Percentiles rank a stretch among this genome's conserved stretches.
These are phyloP conservation scores for Trichoderma reesei DNA, from an alignment of 495 filamentous ascomycete genomes.

Conservation along the genomic window DNA sequence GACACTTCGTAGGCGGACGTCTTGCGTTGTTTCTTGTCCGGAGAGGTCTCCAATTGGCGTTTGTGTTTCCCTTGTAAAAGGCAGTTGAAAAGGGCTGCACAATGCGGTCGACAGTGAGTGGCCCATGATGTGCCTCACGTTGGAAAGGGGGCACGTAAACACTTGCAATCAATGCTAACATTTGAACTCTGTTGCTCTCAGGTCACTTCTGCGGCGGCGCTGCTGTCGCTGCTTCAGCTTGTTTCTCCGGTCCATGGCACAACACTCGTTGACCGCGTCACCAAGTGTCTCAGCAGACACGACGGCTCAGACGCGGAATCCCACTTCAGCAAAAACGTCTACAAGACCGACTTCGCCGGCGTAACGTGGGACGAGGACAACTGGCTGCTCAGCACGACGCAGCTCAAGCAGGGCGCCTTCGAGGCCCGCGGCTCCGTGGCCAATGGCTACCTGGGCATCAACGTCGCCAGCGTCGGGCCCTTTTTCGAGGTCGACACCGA, in stretches of 20 bases:
- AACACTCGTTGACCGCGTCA: background rate
- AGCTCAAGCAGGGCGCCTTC: conserved; percentile 49
- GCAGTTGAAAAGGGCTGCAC: background rate
- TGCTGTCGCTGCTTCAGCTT: conserved; percentile 2
- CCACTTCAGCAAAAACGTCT: background rate
- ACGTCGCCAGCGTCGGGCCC: conserved; percentile 52
- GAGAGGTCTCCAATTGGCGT: background rate
- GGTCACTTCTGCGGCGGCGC: background rate
- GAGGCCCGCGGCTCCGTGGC: conserved; percentile 54
- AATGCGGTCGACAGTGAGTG: conserved; percentile 1
- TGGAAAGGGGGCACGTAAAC: background rate
- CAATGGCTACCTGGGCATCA: conserved; percentile 45
- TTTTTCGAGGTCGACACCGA: conserved; percentile 56
- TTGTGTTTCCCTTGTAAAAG: background rate
- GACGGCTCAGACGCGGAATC: background rate
- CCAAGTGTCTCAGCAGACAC: background rate
- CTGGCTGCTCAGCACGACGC: conserved; percentile 49
- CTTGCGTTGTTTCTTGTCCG: background rate
- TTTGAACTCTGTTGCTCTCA: background rate
- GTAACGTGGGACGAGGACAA: conserved; percentile 50
- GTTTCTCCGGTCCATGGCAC: background rate
- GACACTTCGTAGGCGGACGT: background rate
- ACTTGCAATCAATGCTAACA: background rate
- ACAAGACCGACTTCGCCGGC: background rate
- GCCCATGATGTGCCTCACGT: background rate